Evolutionary conservation across 352 stramenopile genomes (phyloP).

Genomic region (Globisporangium spiculum): DNA sequence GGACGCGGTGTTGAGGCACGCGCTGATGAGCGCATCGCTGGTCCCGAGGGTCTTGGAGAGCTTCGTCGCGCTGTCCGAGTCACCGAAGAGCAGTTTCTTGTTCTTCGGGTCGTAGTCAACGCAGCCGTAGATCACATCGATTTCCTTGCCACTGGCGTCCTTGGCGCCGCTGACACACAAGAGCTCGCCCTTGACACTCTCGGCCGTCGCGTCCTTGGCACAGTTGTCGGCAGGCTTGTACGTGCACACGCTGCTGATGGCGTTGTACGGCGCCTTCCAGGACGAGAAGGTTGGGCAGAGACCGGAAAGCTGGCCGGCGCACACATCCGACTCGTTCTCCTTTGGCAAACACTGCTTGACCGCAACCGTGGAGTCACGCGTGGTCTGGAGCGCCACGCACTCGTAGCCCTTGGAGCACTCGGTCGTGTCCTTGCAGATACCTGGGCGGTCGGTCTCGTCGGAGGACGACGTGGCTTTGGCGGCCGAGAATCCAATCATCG

Average conservation of each 20-base stretch:
- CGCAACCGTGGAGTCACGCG: conserved; percentile 44
- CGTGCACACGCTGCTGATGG: conserved; percentile 75
- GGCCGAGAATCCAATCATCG: conserved; percentile 14
- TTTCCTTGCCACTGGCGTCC: conserved; percentile 33
- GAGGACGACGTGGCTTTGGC: conserved; percentile 11
- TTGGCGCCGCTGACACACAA: conserved; percentile 49
- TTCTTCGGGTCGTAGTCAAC: conserved; percentile 57
- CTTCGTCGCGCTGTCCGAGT: conserved; percentile 42
- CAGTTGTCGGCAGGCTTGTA: conserved; percentile 75
- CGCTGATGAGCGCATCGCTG: conserved; percentile 34
- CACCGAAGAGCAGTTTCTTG: conserved; percentile 54
- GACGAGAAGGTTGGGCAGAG: conserved; percentile 72
- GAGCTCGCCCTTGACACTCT: conserved; percentile 50
- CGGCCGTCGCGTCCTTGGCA: conserved; percentile 27
- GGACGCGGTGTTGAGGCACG: conserved; percentile 48
- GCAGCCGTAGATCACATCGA: conserved; percentile 72
- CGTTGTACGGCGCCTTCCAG: conserved; percentile 62
- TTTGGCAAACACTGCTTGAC: conserved; percentile 77
- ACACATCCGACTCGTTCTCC: conserved; percentile 53
- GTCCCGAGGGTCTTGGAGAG: conserved; percentile 51
- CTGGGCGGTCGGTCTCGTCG: conserved; percentile 27
- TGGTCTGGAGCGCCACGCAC: conserved; percentile 72
- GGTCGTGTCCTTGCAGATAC: conserved; percentile 56
- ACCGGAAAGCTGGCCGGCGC: conserved; percentile 57
- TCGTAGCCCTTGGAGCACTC: conserved; percentile 58